Base-by-base conservation (phyloP, 306 rosid species). In the Hylodesmum podocarpum region DNA sequence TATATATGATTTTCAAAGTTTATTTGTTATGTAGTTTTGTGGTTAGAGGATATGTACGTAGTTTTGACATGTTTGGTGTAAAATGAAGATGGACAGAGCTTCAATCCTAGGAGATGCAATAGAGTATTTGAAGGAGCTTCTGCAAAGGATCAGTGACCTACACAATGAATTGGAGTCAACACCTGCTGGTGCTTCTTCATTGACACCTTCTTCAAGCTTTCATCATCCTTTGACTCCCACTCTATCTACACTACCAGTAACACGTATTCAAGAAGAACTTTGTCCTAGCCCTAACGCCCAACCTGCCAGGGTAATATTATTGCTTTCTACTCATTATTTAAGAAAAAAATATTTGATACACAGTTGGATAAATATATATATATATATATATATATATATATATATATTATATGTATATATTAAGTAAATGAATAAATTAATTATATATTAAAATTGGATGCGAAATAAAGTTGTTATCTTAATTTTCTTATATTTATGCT, bases 31-130 rank as follows among this genome's bases (percentile, higher is more conserved):
- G 37, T 9, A 0, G 37, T 50, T 14, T 75, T 78, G 72, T 66
- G 66, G n/a, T 39, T n/a, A n/a, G n/a, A n/a, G 66, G 63, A 19
- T 19, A 50, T 18, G 57, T 47, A 10, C 34, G n/a, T 3, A 41
- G n/a, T 41, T 24, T 5, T 80, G 62, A 49, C 12, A 7, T 15
- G 2, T 76, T 73, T 70, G 36, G 2, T 57, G 58, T 58, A 58
- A 39, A 62, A 33, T 2, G 1, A 80, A 95, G 99, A 95, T 95
- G 99, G 99, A 95, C 70, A 90, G 97, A 84, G 99, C 99, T 68
- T 92, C 99, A 50, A 95, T 95, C 19, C 97, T 95, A 22, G 98
- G 99, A 72, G 97, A 92, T 73, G 97, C 97, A 73, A 88, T 95
- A 1, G 97, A 95, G 73, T 92, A 95, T 88, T 72, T 92, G 89